Evolutionary conservation across 1,139 yeast species (phyloP), one percentile per base, ranked within the genome.

Genomic region (Pichia sp.): DNA sequence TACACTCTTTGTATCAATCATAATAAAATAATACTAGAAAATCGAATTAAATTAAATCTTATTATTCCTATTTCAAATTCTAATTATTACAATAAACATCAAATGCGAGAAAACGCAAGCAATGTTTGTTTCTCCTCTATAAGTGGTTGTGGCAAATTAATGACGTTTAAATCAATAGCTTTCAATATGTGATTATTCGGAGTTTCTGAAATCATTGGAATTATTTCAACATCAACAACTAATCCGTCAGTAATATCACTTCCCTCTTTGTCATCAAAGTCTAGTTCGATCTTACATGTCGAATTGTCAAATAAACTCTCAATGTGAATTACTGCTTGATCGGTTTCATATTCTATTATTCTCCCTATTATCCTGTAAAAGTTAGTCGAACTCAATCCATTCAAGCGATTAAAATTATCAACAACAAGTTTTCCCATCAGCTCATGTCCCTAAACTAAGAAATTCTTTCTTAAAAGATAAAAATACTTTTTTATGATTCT

Each of bases 351-450:
- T 1, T 56, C 53, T 4, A 57, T 43, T 1, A 67, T 58, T 31
- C 60, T 56, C 0, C 63, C 68, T 11, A 67, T 47, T 2, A 68
- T 46, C 4, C 71, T 56, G 50, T 48, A 31, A 27, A 43, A 48
- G 1, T 25, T 9, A 4, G 51, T 47, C 7, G 25, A 28, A 8
- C 29, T 33, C 2, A 37, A 9, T 11, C 34, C 29, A 26, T 29
- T 8, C 4, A 50, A n/a, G 7, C 11, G n/a, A n/a, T 40, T 41
- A 6, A 50, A 48, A 4, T 34, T 10, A 28, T 30, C 42, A 5
- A 59, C 53, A 8, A 59, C 49, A n/a, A 61, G 42, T 39, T 55
- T 58, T 7, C 59, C 65, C 65, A 61, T 61, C 2, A n/a, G 7
- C 11, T 25, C 40, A 37, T n/a, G 18, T 18, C 18, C 18, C 18